phyloP scores from a whole-genome alignment of 1,139 yeast genomes.

The Trichomonascaceae sp. region DNA sequence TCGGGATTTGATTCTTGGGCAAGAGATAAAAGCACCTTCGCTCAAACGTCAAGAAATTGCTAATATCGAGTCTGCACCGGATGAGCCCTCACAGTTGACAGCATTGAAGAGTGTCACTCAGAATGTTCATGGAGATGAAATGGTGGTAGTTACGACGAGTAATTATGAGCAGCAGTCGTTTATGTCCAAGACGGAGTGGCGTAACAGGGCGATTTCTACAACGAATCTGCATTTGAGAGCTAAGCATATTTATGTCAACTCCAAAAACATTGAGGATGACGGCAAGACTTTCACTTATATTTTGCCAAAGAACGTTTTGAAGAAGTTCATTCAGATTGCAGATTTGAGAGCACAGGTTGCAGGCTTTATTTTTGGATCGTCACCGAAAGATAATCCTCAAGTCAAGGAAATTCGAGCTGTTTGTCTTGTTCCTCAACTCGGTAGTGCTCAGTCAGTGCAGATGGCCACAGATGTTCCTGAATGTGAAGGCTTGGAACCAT shows the following conservation, averaged over 20 bases:
- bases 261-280: constrained; percentile 48
- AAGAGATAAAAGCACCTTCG: constrained; percentile 87
- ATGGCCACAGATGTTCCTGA: constrained; percentile 49
- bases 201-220: constrained; percentile 77
- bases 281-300: constrained; percentile 60
- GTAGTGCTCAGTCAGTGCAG: constrained; percentile 60
- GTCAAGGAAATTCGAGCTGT: constrained; percentile 74
- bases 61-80: constrained; percentile 48
- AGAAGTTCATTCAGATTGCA: constrained; percentile 71
- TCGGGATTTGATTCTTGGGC: constrained; percentile 89
- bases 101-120: constrained; percentile 81
- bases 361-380: constrained; percentile 69
- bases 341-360: constrained; percentile 82
- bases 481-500: constrained; percentile 33
- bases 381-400: constrained; percentile 62
- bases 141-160: constrained; percentile 87
- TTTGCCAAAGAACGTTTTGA: constrained; percentile 73
- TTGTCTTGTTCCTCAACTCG: constrained; percentile 85
- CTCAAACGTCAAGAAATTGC: constrained; percentile 74
- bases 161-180: constrained; percentile 82
- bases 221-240: constrained; percentile 67
- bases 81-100: constrained; percentile 42
- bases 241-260: constrained; percentile 68
- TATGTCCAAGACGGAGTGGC: constrained; percentile 86
- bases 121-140: constrained; percentile 94